Conservation (phyloP, 148 eudicot genomes). For the Dianthus caryophyllus region DNA sequence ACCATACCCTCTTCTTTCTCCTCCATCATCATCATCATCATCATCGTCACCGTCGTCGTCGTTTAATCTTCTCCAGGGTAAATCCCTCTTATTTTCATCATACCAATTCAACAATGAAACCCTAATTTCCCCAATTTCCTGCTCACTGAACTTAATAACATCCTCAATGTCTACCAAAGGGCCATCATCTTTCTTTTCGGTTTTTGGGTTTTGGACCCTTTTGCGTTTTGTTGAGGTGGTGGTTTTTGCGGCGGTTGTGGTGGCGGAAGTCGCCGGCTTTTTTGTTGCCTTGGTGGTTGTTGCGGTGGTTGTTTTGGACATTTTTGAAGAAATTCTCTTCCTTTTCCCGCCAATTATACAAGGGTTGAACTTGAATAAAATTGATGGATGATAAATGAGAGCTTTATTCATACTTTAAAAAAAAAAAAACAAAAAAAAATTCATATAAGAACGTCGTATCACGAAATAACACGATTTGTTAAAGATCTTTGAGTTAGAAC, state of each 20-base stretch:
- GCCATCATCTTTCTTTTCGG: not conserved
- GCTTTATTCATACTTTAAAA: too few species aligned
- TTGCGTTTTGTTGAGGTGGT: conserved; percentile 9
- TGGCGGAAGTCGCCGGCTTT: conserved; percentile 10
- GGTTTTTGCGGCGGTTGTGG: not conserved
- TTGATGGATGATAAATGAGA: not conserved
- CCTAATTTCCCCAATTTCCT: conserved; percentile 63
- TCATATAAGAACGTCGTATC: too few species aligned
- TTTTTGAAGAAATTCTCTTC: conserved; percentile 2
- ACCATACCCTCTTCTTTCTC: conserved; percentile 68
- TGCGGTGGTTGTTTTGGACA: conserved; percentile 19
- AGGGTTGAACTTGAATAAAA: not conserved
- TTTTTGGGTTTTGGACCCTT: conserved; percentile 7
- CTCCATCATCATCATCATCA: conserved; percentile 24
- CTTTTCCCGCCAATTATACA: conserved; percentile 18
- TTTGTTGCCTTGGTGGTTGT: not conserved
- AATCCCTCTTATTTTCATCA: conserved; percentile 71
- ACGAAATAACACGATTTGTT: too few species aligned
- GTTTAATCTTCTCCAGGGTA: conserved; percentile 73
- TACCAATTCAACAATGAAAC: conserved; percentile 67
- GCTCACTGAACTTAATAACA: conserved; percentile 35
- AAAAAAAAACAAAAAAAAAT: too few species aligned
- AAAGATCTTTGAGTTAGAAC: too few species aligned
- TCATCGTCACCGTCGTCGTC: conserved; percentile 3
- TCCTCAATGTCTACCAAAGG: conserved; percentile 65